Conservation (phyloP, 805 yeast genomes). For the Kazachstania martiniae region DNA sequence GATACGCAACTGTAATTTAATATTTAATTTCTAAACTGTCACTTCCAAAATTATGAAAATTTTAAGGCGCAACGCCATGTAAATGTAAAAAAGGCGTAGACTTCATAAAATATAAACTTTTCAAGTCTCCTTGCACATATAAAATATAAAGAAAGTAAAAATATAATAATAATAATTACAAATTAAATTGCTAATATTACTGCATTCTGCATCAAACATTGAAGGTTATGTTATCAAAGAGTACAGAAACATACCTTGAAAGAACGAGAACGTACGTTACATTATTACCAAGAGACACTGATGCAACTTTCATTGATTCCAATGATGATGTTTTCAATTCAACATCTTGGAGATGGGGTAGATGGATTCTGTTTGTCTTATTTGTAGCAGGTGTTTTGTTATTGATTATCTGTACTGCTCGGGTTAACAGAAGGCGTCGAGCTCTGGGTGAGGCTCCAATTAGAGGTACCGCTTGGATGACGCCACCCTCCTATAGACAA, state of each 20-base stretch:
- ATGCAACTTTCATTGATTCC: conserved; percentile 2
- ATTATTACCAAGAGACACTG: not conserved
- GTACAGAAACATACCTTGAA: not conserved
- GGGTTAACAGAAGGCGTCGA: conserved; percentile 43
- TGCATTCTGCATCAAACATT: not conserved
- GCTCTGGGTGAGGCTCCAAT: conserved; percentile 43
- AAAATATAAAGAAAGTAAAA: too few species aligned
- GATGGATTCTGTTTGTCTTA: conserved; percentile 60
- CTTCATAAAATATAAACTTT: too few species aligned
- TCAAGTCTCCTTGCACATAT: too few species aligned
- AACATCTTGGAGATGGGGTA: conserved; percentile 30
- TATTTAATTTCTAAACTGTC: too few species aligned
- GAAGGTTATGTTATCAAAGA: too few species aligned
- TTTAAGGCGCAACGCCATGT: too few species aligned
- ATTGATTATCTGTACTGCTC: conserved; percentile 39
- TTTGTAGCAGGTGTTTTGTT: conserved; percentile 39
- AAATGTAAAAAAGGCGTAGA: too few species aligned
- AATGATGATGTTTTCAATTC: conserved; percentile 10
- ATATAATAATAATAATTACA: too few species aligned
- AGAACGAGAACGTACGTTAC: not conserved
- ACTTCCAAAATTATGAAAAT: too few species aligned
- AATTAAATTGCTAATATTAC: too few species aligned
- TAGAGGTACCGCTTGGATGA: conserved; percentile 74
- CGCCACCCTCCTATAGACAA: conserved; percentile 70
- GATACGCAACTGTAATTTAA: too few species aligned